A percentile compares a stretch with the other conserved stretches of the same genome.
These are phyloP conservation scores for Calonectria multiphialidica DNA, from an alignment of 2,329 filamentous ascomycete species.

Conservation along the genomic window DNA sequence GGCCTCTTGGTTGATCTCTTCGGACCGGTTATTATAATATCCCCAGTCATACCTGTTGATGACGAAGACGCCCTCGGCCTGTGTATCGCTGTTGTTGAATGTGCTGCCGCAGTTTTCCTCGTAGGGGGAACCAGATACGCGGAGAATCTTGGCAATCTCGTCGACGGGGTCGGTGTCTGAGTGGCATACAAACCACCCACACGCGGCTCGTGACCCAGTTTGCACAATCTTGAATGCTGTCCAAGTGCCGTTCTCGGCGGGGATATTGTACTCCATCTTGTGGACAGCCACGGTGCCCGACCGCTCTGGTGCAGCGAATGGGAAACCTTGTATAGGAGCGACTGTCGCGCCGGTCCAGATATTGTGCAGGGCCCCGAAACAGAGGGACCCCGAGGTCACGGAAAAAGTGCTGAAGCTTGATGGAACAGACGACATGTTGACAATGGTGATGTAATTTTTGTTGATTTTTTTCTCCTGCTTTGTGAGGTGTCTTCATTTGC, in stretches of 20 bases:
- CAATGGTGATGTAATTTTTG: background rate
- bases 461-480: background rate
- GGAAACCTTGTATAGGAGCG: background rate
- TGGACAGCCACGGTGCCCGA: background rate
- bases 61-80: slow-evolving; percentile 5
- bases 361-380: slow-evolving; percentile 18
- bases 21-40: background rate
- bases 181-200: slow-evolving; percentile 9
- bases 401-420: background rate
- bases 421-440: background rate
- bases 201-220: background rate
- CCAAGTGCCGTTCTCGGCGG: slow-evolving; percentile 14
- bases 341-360: slow-evolving; percentile 4
- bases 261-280: slow-evolving; percentile 9
- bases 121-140: slow-evolving; percentile 17
- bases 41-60: slow-evolving; percentile 20
- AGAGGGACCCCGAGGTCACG: slow-evolving; percentile 8
- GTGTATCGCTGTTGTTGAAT: background rate
- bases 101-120: slow-evolving; percentile 8
- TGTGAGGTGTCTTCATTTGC: background rate
- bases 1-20: background rate
- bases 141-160: slow-evolving; percentile 17
- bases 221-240: slow-evolving; percentile 1
- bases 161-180: background rate
- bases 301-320: background rate